A percentile compares a stretch with the other conserved stretches of the same genome.
Conservation (phyloP, 2,329 filamentous ascomycete genomes). For the Aspergillus brunneoviolaceus region DNA sequence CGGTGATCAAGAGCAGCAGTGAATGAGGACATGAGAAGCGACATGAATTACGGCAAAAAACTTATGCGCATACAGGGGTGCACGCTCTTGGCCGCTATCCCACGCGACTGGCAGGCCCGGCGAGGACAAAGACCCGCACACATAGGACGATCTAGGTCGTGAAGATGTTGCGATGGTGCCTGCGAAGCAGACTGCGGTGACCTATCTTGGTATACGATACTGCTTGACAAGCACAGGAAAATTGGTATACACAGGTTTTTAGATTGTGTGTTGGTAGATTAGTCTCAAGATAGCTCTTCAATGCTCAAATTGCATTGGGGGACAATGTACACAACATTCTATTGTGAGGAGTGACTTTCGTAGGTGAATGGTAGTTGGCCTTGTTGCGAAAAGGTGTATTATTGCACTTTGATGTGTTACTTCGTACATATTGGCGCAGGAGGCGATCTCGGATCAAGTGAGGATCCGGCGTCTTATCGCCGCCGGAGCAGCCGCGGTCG, state of each 20-base stretch:
- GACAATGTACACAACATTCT: too few species aligned
- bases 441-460: conserved; percentile 22
- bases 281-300: neutral
- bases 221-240: neutral
- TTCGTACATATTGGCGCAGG: neutral
- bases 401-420: neutral
- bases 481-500: conserved; percentile 15
- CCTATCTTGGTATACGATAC: neutral
- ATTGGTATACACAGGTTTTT: neutral
- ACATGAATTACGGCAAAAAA: too few species aligned
- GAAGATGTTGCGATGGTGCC: neutral
- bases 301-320: neutral
- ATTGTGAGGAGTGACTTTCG: too few species aligned
- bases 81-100: neutral
- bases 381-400: neutral
- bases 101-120: neutral
- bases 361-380: neutral
- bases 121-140: neutral
- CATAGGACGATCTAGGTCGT: neutral
- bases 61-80: too few species aligned
- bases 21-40: neutral
- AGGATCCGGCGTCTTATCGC: conserved; percentile 26
- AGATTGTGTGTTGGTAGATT: neutral
- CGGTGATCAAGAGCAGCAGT: conserved; percentile 27
- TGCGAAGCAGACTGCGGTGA: neutral